Percentiles rank a stretch among this genome's conserved stretches.
phyloP scores from a whole-genome alignment of 495 filamentous ascomycete species.

The Stereocaulon alpinum region DNA sequence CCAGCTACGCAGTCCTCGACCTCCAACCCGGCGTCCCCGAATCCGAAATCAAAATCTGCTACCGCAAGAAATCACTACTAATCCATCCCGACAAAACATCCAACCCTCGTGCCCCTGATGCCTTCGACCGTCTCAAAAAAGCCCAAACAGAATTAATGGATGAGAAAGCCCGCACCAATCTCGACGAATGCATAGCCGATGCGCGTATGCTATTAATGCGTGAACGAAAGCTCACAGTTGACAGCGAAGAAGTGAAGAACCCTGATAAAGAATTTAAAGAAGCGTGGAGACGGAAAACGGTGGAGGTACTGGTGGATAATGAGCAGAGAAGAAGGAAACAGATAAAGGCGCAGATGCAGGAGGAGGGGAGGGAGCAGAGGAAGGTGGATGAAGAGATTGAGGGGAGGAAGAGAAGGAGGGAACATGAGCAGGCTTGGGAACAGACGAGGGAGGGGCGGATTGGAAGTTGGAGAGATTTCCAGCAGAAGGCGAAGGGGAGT shows the following conservation, averaged over 20 bases:
- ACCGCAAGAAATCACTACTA: constrained; percentile 91
- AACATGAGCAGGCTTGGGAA: constrained; percentile 91
- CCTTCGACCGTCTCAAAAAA: constrained; percentile 94
- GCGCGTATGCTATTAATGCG: constrained; percentile 89
- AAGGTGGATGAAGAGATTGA: constrained; percentile 81
- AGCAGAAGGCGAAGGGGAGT: constrained; percentile 51
- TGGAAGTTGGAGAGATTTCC: constrained; percentile 87
- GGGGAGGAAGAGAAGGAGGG: constrained; percentile 80
- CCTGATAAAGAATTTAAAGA: constrained; percentile 57
- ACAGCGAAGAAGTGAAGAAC: constrained; percentile 75
- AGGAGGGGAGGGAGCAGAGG: constrained; percentile 86
- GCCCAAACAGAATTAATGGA: constrained; percentile 86
- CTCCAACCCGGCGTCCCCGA: constrained; percentile 92
- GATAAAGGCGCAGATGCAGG: constrained; percentile 87
- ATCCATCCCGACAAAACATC: constrained; percentile 98
- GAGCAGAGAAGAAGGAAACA: constrained; percentile 76
- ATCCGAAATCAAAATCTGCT: constrained; percentile 87
- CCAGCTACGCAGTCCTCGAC: constrained; percentile 85
- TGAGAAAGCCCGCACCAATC: constrained; percentile 72
- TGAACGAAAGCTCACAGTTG: constrained; percentile 82
- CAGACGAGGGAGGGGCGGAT: constrained; percentile 82
- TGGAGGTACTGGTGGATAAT: constrained; percentile 83
- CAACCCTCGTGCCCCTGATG: constrained; percentile 84
- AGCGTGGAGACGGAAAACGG: constrained; percentile 88
- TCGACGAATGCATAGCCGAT: constrained; percentile 94